phyloP scores from a whole-genome alignment of 2,329 filamentous ascomycete genomes.

The Penicillium sp. region DNA sequence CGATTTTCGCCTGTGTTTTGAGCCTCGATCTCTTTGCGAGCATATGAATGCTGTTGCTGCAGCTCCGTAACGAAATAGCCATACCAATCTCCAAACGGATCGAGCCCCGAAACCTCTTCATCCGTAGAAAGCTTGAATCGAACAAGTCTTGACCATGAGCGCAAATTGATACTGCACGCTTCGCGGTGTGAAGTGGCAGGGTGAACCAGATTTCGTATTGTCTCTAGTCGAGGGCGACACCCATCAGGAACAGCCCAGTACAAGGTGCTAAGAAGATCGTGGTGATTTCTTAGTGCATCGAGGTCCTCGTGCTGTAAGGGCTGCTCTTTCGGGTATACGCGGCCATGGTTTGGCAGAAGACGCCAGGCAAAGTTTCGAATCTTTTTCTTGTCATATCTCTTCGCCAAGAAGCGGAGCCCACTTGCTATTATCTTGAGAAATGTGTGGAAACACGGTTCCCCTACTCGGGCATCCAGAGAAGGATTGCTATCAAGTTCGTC shows the following conservation, averaged over 20 bases:
- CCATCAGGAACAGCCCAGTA: conserved; percentile 58
- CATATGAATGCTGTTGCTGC: conserved; percentile 55
- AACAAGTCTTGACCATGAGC: conserved; percentile 58
- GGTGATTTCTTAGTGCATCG: conserved; percentile 60
- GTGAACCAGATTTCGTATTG: conserved; percentile 56
- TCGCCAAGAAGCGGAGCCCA: conserved; percentile 50
- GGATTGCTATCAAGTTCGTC: conserved; percentile 49
- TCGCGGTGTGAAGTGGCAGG: conserved; percentile 58
- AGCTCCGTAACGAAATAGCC: conserved; percentile 54
- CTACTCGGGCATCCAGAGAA: conserved; percentile 44
- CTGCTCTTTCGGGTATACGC: conserved; percentile 60
- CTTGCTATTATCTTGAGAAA: conserved; percentile 58
- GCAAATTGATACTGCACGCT: conserved; percentile 59
- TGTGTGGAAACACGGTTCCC: conserved; percentile 59
- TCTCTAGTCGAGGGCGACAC: conserved; percentile 53
- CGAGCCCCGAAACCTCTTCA: conserved; percentile 48
- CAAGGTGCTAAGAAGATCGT: conserved; percentile 60
- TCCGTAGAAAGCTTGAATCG: conserved; percentile 57
- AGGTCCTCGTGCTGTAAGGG: conserved; percentile 54
- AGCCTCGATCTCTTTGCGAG: conserved; percentile 59
- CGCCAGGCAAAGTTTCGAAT: conserved; percentile 58
- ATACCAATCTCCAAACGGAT: conserved; percentile 57
- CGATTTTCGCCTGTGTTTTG: conserved; percentile 43
- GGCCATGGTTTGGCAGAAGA: conserved; percentile 60
- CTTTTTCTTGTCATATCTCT: conserved; percentile 53